A percentile compares a stretch with the other conserved stretches of the same genome.
Conservation (phyloP, 805 yeast species). For the Zygotorulaspora chibaensis region DNA sequence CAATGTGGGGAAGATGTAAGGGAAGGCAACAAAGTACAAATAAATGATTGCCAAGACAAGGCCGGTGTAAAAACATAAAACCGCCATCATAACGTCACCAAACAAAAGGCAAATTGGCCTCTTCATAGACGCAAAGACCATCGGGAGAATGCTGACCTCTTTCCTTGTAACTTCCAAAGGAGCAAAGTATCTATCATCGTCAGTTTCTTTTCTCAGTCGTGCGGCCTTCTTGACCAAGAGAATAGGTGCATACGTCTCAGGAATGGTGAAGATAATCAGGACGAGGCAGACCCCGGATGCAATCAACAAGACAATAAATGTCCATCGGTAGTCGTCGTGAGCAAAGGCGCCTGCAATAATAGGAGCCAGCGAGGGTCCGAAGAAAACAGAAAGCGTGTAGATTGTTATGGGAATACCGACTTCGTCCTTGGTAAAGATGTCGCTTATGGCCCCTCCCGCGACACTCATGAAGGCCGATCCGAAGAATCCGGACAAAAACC, state of each 20-base stretch:
- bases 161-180: conserved; percentile 39
- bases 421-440: conserved; percentile 55
- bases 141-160: conserved; percentile 40
- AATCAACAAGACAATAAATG: conserved; percentile 59
- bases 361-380: conserved; percentile 72
- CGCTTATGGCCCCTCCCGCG: conserved; percentile 75
- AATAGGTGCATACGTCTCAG: conserved; percentile 63
- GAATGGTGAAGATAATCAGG: conserved; percentile 44
- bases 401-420: conserved; percentile 68
- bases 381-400: conserved; percentile 57
- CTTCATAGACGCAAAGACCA: conserved; percentile 44
- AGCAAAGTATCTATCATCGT: conserved; percentile 45
- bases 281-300: conserved; percentile 54
- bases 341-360: conserved; percentile 53
- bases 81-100: conserved; percentile 52
- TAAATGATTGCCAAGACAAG: conserved; percentile 56
- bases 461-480: conserved; percentile 73
- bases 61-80: conserved; percentile 54
- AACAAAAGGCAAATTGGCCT: conserved; percentile 49
- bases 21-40: conserved; percentile 62
- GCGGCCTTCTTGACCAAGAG: conserved; percentile 50
- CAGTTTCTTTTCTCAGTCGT: conserved; percentile 47
- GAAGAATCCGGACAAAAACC: conserved; percentile 66
- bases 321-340: conserved; percentile 61
- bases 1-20: conserved; percentile 52